Conservation (phyloP, 1,139 yeast genomes). For the Saccharomyces hybrid region DNA sequence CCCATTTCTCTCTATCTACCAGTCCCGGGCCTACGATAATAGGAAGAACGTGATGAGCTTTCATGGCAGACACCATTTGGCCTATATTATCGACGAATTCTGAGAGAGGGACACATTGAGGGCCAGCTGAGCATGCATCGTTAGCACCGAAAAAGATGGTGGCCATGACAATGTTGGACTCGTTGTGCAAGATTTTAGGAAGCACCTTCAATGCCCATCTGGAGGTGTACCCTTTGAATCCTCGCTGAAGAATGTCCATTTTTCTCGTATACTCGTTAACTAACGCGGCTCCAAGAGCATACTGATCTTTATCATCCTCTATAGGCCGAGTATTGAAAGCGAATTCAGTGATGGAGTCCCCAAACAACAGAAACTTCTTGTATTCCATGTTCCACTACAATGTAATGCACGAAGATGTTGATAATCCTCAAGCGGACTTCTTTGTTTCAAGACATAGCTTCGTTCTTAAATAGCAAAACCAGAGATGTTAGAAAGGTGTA, state of each 20-base stretch:
- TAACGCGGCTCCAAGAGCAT: slow-evolving; percentile 43
- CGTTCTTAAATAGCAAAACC: background rate
- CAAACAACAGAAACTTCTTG: slow-evolving; percentile 51
- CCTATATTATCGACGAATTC: slow-evolving; percentile 43
- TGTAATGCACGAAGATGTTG: background rate
- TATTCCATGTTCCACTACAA: slow-evolving; percentile 20
- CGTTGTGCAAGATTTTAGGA: slow-evolving; percentile 42
- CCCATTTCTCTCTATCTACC: slow-evolving; percentile 42
- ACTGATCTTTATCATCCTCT: slow-evolving; percentile 5
- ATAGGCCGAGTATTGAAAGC: slow-evolving; percentile 32
- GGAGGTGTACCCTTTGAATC: slow-evolving; percentile 56
- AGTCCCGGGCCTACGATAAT: slow-evolving; percentile 61
- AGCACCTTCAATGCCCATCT: slow-evolving; percentile 43
- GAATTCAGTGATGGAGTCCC: slow-evolving; percentile 63
- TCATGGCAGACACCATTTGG: slow-evolving; percentile 36
- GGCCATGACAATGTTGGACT: slow-evolving; percentile 37
- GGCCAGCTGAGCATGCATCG: slow-evolving; percentile 47
- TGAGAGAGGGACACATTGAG: slow-evolving; percentile 49
- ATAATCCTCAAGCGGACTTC: background rate
- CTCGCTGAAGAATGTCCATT: slow-evolving; percentile 52
- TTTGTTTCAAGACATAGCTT: background rate
- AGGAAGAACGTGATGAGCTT: slow-evolving; percentile 38
- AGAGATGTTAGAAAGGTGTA: background rate
- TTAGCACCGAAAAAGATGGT: slow-evolving; percentile 72
- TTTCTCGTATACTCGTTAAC: slow-evolving; percentile 43